Percentiles rank a stretch among this genome's conserved stretches.
Conservation (phyloP, 345 rosid genomes). For the Gossypioides kirkii region DNA sequence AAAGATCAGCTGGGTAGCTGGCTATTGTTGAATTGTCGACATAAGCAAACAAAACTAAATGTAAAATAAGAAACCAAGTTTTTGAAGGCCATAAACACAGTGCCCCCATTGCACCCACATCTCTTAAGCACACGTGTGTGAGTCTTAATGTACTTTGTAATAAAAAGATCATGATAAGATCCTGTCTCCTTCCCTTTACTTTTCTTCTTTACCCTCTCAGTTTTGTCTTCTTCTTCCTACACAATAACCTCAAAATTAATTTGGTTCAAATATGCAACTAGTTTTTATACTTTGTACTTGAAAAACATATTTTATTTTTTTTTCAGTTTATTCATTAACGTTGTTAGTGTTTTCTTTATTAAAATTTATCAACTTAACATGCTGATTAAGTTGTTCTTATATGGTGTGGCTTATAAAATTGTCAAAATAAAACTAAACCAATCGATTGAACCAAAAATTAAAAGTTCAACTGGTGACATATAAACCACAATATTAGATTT, state of each 20-base stretch:
- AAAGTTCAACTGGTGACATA: too few relatives aligned
- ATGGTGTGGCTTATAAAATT: too few relatives aligned
- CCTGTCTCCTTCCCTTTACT: neutral
- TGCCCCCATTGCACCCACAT: neutral
- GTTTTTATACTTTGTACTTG: neutral
- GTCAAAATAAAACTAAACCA: too few relatives aligned
- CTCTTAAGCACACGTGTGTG: neutral
- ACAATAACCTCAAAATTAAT: neutral
- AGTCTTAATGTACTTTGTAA: neutral
- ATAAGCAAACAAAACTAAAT: neutral
- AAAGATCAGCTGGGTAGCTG: too few relatives aligned
- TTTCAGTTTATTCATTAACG: too few relatives aligned
- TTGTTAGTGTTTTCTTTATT: too few relatives aligned
- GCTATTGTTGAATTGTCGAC: neutral
- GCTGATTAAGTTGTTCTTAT: too few relatives aligned
- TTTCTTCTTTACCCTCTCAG: neutral
- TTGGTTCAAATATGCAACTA: too few relatives aligned
- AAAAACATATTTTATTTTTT: too few relatives aligned
- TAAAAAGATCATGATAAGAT: constrained; percentile 12
- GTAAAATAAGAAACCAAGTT: neutral
- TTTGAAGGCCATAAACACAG: neutral
- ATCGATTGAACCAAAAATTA: too few relatives aligned
- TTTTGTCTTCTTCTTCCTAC: constrained; percentile 9
- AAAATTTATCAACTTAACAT: too few relatives aligned
- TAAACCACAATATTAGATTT: too few relatives aligned